Percentiles rank a stretch among this genome's conserved stretches.
These are phyloP conservation scores for Glebionis coronaria DNA, from an alignment of 129 eudicot species.

Conservation along the genomic window DNA sequence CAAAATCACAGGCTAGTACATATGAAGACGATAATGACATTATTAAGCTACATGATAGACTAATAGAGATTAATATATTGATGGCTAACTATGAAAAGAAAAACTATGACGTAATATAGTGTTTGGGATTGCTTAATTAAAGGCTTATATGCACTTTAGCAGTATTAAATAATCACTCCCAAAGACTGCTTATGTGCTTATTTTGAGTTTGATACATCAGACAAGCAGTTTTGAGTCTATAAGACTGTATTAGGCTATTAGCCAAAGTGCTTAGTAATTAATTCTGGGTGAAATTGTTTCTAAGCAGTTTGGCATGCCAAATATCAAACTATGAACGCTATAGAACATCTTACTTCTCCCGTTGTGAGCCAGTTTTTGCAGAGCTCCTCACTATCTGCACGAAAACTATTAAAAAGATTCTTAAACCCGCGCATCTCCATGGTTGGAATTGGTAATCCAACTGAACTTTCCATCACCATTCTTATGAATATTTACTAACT, in stretches of 20 bases:
- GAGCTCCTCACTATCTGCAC: conserved; percentile 67
- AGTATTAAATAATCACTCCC: too few relatives aligned
- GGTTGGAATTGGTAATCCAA: conserved; percentile 49
- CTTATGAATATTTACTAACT: conserved; percentile 58
- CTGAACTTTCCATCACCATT: conserved; percentile 59
- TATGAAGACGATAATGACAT: background rate
- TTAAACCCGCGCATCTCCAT: conserved; percentile 70
- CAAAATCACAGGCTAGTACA: background rate
- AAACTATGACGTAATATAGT: too few relatives aligned
- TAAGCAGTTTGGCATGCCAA: too few relatives aligned
- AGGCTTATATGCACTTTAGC: too few relatives aligned
- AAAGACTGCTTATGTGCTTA: too few relatives aligned
- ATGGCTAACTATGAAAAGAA: too few relatives aligned
- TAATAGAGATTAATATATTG: background rate
- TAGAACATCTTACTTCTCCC: conserved; percentile 55
- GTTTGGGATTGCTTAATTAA: too few relatives aligned
- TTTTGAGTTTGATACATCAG: too few relatives aligned
- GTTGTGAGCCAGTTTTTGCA: conserved; percentile 68
- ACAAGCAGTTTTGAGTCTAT: too few relatives aligned
- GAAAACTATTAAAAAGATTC: conserved; percentile 43
- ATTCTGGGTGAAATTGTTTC: too few relatives aligned
- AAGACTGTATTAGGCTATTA: background rate
- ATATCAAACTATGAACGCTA: background rate
- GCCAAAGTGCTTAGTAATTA: too few relatives aligned
- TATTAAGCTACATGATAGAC: background rate